Evolutionary conservation across 164 flowering plant genomes (phyloP).

Genomic region (Warburgia ugandensis): DNA sequence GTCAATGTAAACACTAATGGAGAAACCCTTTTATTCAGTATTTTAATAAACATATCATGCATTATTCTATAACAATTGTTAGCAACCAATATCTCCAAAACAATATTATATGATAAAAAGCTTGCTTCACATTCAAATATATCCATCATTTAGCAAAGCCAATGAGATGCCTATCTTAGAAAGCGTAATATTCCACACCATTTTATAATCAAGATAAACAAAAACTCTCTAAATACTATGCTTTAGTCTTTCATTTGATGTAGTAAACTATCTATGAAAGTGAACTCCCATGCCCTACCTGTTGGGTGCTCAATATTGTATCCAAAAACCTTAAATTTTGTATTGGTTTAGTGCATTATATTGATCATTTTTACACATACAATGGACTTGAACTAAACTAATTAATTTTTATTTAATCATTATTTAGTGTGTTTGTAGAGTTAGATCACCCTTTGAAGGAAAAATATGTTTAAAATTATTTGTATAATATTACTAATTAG

Average conservation of each 20-base stretch:
- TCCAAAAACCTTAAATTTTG: no score
- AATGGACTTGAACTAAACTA: no score
- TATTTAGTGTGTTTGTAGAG: no score
- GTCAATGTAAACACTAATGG: slow-evolving; percentile 67
- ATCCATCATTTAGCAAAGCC: slow-evolving; percentile 63
- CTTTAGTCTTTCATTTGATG: slow-evolving; percentile 77
- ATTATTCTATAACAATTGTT: slow-evolving; percentile 58
- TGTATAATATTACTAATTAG: no score
- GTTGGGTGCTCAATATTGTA: no score
- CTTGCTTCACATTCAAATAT: slow-evolving; percentile 60
- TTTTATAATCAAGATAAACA: slow-evolving; percentile 72
- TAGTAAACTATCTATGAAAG: slow-evolving; percentile 47
- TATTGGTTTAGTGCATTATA: no score
- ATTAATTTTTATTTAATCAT: no score
- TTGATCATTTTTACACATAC: no score
- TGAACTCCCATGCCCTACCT: slow-evolving; percentile 50
- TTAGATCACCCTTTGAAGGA: no score
- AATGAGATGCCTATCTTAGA: slow-evolving; percentile 71
- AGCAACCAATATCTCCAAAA: slow-evolving; percentile 57
- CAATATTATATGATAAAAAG: slow-evolving; percentile 73
- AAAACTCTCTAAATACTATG: slow-evolving; percentile 52
- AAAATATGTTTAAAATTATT: no score
- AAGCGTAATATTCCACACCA: slow-evolving; percentile 65
- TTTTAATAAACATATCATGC: slow-evolving; percentile 57
- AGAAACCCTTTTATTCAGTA: slow-evolving; percentile 57